These are phyloP conservation scores for Aspergillus ellipticus DNA, from an alignment of 495 filamentous ascomycete species.

Conservation along the genomic window DNA sequence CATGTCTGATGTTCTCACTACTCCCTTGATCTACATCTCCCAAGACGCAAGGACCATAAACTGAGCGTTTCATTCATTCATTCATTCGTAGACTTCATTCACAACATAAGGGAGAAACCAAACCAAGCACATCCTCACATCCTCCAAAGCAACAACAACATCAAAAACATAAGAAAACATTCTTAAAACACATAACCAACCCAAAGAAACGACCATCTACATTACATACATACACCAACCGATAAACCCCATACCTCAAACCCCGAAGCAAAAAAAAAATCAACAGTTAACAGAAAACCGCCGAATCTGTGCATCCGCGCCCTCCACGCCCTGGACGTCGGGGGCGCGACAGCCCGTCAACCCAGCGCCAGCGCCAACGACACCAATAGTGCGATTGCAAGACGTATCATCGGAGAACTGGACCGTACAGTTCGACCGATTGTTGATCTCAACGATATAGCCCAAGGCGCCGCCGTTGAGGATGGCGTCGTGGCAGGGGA, in stretches of 20 bases:
- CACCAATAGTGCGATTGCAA: neutral
- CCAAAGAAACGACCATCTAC: neutral
- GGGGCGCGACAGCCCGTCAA: neutral
- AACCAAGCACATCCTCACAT: too few species aligned
- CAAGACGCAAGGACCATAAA: too few species aligned
- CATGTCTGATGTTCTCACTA: too few species aligned
- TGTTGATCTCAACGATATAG: slow-evolving; percentile 1
- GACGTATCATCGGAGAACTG: neutral
- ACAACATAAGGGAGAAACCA: too few species aligned
- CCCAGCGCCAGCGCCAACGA: neutral
- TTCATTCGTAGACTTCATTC: too few species aligned
- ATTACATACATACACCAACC: neutral
- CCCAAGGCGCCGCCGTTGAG: slow-evolving; percentile 12
- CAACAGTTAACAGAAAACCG: neutral
- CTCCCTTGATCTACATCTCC: too few species aligned
- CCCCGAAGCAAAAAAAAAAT: too few species aligned
- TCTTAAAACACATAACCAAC: neutral
- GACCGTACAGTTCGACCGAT: neutral
- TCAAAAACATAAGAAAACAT: neutral
- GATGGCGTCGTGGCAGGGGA: slow-evolving; percentile 1
- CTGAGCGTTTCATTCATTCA: too few species aligned
- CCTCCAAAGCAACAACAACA: neutral
- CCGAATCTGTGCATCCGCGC: slow-evolving; percentile 8
- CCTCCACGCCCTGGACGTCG: neutral
- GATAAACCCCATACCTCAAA: too few species aligned